Evolutionary conservation across 2,329 filamentous ascomycete species (phyloP), one percentile per base, ranked within the genome.

Genomic region (Chaetomiaceae sp.): DNA sequence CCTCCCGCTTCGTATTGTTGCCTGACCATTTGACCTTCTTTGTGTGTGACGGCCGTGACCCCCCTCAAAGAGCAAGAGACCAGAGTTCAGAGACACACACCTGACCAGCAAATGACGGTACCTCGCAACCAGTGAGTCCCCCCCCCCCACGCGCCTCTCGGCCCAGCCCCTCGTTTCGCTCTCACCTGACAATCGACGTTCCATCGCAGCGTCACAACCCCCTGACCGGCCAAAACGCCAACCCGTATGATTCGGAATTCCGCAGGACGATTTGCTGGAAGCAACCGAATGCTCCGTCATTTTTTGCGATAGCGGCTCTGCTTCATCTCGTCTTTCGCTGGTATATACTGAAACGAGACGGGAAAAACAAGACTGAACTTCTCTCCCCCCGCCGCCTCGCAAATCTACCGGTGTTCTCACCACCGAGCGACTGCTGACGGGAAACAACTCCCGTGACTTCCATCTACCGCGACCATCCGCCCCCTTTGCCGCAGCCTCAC

Each of bases 161-260:
- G 27, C 41, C 42, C 52, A 34, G 37, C 56, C 53, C 53, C 56
- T 55, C 56, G 51, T 58, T 56, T 54, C 36, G 43, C 20, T 27
- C 43, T 46, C 45, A 40, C 44, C 48, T 46, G 48, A 37, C 50
- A 38, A 9, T 32, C 32, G 25, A 42, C 48, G 53, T 58, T 55
- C 54, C 56, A 58, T 51, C 47, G 48, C 45, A 37, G 44, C 48
- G 41, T 51, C 50, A 40, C 46, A 38, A 27, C 48, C 51, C 48
- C 40, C 50, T 43, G 37, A 41, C n/a, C 21, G 20, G 34, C 46
- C 36, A 42, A 50, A 43, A 45, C 42, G 34, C 45, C 44, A 48
- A 38, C 47, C 38, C 48, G 34, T 18, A 38, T 7, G 2, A n/a
- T n/a, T n/a, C n/a, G n/a, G n/a, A n/a, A n/a, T n/a, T n/a, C n/a